Base-by-base conservation (phyloP, 768 basidiomycete species). In the Agaricus bisporus region DNA sequence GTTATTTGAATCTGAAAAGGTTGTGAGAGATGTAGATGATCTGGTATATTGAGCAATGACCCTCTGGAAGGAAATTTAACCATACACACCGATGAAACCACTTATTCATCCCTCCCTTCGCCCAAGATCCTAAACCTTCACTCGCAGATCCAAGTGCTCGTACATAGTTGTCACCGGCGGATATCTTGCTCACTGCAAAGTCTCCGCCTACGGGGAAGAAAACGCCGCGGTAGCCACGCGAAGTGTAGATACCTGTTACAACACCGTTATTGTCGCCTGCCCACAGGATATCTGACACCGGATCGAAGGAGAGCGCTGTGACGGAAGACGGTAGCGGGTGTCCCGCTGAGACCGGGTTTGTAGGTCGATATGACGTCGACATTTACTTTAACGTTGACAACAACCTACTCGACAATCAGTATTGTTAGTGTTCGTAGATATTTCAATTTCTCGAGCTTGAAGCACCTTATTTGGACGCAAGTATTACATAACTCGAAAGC, bases 211-310 rank as follows among this genome's bases (percentile, higher is more conserved):
- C 84, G 25, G 77, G 85, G 64, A 88, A 93, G 18, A 77, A 78
- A 32, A 90, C 86, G 3, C 88, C 88, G 47, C 83, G 81, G 46
- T 80, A 63, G 14, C 83, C 85, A 45, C 75, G 77, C 28, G 77
- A 66, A 39, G 82, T 76, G 69, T 89, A 83, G 64, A 85, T 80
- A 1, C 88, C 85, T 38, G 76, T 66, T 56, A 97, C 77, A 53
- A 73, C 73, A 3, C 95, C 95, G 26, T 79, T 70, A 54, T 83
- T 81, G 8, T 80, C 76, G 28, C 94, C 95, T 44, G 86, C 74
- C 93, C 94, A 97, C 35, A 99, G 72, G 5, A 86, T 81, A 66
- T 98, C 94, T 0, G 91, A 90, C 18, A 88, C 85, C 7, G 92
- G 87, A 68, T 99, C 95, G 66, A 98, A 95, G 0, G 85, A 81